Evolutionary conservation across 140 eudicot genomes (phyloP).

Genomic region (Anethum foeniculum): DNA sequence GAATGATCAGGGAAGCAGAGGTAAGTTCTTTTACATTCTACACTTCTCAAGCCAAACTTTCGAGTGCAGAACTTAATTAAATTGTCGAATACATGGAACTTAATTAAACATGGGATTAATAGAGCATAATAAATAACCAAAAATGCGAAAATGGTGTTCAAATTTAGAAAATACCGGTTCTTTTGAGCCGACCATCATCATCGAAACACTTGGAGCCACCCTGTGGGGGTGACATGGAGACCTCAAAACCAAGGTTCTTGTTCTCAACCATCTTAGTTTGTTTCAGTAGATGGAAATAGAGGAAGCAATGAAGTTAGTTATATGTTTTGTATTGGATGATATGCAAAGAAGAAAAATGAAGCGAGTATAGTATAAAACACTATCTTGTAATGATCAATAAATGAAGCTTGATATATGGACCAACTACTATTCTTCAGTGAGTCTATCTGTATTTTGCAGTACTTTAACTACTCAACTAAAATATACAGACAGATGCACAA

Average conservation of each 20-base stretch:
- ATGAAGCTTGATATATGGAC: neutral
- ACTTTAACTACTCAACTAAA: conserved; percentile 4
- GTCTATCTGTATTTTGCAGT: conserved; percentile 12
- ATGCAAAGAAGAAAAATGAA: neutral
- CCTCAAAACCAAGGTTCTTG: conserved; percentile 20
- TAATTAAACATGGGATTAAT: neutral
- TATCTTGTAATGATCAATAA: conserved; percentile 2
- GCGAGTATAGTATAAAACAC: neutral
- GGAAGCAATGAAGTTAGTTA: neutral
- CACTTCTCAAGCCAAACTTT: neutral
- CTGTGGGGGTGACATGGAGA: conserved; percentile 26
- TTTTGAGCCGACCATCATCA: conserved; percentile 63
- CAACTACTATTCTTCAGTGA: conserved; percentile 3
- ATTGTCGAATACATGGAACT: neutral
- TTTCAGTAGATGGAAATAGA: neutral
- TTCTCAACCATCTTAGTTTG: conserved; percentile 32
- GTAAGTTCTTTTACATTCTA: too few species aligned
- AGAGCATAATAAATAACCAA: neutral
- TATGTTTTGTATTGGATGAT: neutral
- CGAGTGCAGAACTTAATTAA: neutral
- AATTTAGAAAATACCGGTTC: conserved; percentile 36
- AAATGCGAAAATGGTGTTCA: neutral
- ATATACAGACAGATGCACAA: neutral
- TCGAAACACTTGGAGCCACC: conserved; percentile 51
- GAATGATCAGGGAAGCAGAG: neutral